phyloP scores from a whole-genome alignment of 768 basidiomycete species.

The Leccinum imitatum region DNA sequence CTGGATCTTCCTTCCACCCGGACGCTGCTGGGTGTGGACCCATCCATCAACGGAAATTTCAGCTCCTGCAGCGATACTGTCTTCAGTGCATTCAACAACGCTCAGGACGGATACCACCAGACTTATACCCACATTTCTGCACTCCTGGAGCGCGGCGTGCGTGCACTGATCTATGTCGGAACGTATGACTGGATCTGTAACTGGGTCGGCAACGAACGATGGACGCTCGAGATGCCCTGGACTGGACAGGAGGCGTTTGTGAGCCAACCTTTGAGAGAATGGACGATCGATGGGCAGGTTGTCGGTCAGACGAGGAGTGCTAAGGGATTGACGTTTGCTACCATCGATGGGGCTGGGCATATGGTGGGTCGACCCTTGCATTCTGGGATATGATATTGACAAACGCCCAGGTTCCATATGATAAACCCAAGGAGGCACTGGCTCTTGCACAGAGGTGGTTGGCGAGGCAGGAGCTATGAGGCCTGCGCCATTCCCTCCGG shows the following conservation, averaged over 20 bases:
- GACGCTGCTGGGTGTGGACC: constrained; percentile 60
- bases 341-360: constrained; percentile 70
- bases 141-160: constrained; percentile 74
- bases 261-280: constrained; percentile 50
- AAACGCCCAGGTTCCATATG: constrained; percentile 51
- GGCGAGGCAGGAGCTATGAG: constrained; percentile 27
- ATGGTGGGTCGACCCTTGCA: constrained; percentile 47
- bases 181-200: constrained; percentile 82
- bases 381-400: constrained; percentile 4
- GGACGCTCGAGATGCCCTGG: constrained; percentile 77
- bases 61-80: constrained; percentile 44
- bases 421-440: constrained; percentile 57
- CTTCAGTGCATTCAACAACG: constrained; percentile 42
- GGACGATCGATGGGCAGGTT: constrained; percentile 49
- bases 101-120: constrained; percentile 40
- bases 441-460: constrained; percentile 52
- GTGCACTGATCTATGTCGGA: constrained; percentile 71
- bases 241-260: constrained; percentile 55
- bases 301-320: constrained; percentile 58
- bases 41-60: constrained; percentile 41
- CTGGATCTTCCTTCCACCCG: constrained; percentile 60
- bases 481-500: too few species aligned
- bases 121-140: constrained; percentile 38
- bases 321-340: constrained; percentile 65
- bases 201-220: constrained; percentile 73